These are phyloP conservation scores for Amborella trichopoda DNA, from an alignment of 164 flowering plant species.

Conservation along the genomic window DNA sequence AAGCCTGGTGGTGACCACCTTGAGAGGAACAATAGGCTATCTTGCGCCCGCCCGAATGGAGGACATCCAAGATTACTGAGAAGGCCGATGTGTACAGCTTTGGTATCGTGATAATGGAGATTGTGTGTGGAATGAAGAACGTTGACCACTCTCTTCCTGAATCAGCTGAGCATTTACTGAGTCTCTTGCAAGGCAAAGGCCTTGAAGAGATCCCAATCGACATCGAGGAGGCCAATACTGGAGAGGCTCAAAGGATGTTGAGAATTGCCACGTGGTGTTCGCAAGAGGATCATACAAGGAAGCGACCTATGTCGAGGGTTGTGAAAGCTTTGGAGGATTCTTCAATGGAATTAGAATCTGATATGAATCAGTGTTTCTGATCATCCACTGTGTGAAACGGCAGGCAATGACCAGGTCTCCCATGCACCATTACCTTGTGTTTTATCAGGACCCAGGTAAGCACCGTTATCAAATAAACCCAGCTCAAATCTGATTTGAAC, in stretches of 20 bases:
- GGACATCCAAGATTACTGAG: constrained; percentile 4
- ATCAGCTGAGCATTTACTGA: constrained; percentile 1
- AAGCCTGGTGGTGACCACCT: constrained; percentile 13
- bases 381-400: too few relatives aligned
- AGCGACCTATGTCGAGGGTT: constrained; percentile 14
- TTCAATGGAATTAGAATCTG: constrained; percentile 4
- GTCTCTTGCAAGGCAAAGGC: constrained; percentile 6
- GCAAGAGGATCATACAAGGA: constrained; percentile 6
- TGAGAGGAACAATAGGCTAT: constrained; percentile 9
- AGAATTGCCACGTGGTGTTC: constrained; percentile 15
- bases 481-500: too few relatives aligned
- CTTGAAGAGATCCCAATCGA: constrained; percentile 1
- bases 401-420: too few relatives aligned
- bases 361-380: too few relatives aligned
- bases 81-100: constrained; percentile 22
- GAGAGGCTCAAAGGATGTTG: constrained; percentile 9
- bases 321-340: constrained; percentile 17
- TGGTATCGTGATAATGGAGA: constrained; percentile 16
- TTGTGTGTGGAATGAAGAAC: constrained; percentile 16
- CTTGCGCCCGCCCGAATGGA: constrained; percentile 12
- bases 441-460: too few relatives aligned
- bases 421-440: too few relatives aligned
- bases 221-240: constrained; percentile 5
- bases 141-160: constrained; percentile 8
- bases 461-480: too few relatives aligned